A percentile compares a stretch with the other conserved stretches of the same genome.
Conservation (phyloP, 2,329 filamentous ascomycete genomes). For the Trichoderma brevicompactum region DNA sequence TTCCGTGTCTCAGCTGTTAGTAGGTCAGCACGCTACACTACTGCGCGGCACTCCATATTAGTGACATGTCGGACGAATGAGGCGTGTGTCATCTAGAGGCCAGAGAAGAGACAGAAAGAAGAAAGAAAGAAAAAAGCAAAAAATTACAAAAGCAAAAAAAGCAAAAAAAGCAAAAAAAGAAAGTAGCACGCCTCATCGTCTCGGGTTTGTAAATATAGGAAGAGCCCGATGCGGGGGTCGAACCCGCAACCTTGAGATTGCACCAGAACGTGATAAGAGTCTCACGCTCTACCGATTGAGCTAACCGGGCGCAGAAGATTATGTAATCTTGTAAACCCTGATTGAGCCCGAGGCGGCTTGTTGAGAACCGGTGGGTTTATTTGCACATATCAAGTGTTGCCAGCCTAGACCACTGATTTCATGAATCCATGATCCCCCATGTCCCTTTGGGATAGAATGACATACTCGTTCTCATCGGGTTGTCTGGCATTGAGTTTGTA, state of each 20-base stretch:
- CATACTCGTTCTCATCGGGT: too few relatives aligned
- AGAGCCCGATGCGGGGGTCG: constrained; percentile 51
- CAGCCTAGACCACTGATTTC: too few relatives aligned
- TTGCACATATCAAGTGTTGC: neutral
- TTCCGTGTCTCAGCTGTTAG: constrained; percentile 10
- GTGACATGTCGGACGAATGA: constrained; percentile 16
- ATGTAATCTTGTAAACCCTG: neutral
- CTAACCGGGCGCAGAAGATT: constrained; percentile 40
- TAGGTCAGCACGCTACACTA: neutral
- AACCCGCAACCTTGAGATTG: constrained; percentile 62
- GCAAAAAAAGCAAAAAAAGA: constrained; percentile 7
- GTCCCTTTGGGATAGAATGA: too few relatives aligned
- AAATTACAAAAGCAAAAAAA: neutral
- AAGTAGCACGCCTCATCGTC: neutral
- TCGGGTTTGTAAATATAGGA: constrained; percentile 39
- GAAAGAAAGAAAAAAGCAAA: neutral
- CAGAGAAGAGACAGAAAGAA: neutral
- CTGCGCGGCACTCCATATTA: neutral
- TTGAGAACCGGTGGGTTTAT: neutral
- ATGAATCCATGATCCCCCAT: too few relatives aligned
- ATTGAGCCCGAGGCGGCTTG: neutral
- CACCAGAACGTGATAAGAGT: constrained; percentile 56
- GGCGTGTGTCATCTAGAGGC: constrained; percentile 5
- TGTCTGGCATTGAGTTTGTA: too few relatives aligned
- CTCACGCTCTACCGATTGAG: constrained; percentile 67